A percentile compares a stretch with the other conserved stretches of the same genome.
Evolutionary conservation across 768 basidiomycete species (phyloP).

Genomic region (Cystofilobasidium bisporidii): DNA sequence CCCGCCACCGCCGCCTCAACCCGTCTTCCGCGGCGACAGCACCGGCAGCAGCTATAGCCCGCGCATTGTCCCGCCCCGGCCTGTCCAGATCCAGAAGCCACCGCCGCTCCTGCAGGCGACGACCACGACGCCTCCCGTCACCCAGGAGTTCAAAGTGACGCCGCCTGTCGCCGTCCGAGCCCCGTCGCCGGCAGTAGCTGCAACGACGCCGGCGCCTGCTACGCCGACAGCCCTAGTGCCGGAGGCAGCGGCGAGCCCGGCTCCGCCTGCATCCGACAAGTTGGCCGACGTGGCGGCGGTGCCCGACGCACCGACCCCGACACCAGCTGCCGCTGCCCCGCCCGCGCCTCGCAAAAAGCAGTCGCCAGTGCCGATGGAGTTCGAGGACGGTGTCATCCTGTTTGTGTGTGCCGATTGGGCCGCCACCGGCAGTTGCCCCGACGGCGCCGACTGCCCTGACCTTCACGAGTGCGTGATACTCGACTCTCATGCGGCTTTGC

Average conservation of each 20-base stretch:
- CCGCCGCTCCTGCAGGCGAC: neutral
- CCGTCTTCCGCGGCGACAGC: neutral
- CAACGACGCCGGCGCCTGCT: neutral
- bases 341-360: neutral
- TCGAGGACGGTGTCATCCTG: conserved; percentile 9
- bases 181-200: too few species aligned
- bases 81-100: conserved; percentile 2
- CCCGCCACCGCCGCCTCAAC: neutral
- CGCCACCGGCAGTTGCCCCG: neutral
- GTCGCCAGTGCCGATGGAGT: conserved; percentile 11
- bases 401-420: conserved; percentile 7
- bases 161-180: too few species aligned
- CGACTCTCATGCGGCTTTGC: neutral
- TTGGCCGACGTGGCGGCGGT: neutral
- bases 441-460: neutral
- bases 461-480: neutral
- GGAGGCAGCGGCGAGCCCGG: too few species aligned
- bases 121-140: neutral
- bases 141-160: neutral
- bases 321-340: neutral
- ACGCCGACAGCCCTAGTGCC: neutral
- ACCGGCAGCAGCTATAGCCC: neutral
- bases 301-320: neutral
- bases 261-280: too few species aligned
- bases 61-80: neutral